Evolutionary conservation across 257 asterid species (phyloP).

Genomic region (Oldenlandia corymbosa): DNA sequence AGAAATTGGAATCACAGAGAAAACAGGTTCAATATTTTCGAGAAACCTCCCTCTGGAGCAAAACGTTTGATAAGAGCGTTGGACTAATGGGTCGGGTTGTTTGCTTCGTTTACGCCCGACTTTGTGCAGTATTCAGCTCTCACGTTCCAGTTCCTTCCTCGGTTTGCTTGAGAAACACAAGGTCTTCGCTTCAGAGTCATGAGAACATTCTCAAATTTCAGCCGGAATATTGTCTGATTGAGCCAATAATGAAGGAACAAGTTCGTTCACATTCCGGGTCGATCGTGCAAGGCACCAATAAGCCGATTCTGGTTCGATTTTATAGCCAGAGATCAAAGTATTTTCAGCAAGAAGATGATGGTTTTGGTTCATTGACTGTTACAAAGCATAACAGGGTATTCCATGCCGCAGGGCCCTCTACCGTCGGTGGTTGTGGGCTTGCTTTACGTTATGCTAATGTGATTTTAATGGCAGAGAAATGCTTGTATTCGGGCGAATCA

Average conservation of each 20-base stretch:
- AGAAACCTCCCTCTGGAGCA: conserved; percentile 59
- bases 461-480: conserved; percentile 49
- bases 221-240: conserved; percentile 11
- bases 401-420: conserved; percentile 58
- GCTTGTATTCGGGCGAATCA: conserved; percentile 29
- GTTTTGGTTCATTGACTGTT: background rate
- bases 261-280: conserved; percentile 47
- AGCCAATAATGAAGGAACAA: conserved; percentile 26
- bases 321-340: conserved; percentile 40
- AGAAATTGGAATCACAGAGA: conserved; percentile 52
- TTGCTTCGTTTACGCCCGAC: conserved; percentile 38
- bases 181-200: conserved; percentile 19
- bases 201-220: conserved; percentile 10
- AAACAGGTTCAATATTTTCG: conserved; percentile 41
- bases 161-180: conserved; percentile 6
- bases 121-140: conserved; percentile 48
- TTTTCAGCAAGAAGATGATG: conserved; percentile 22
- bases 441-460: conserved; percentile 66
- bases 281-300: conserved; percentile 16
- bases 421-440: conserved; percentile 78
- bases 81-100: conserved; percentile 53
- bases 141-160: conserved; percentile 22
- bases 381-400: conserved; percentile 33
- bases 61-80: conserved; percentile 55
- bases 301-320: conserved; percentile 48